These are phyloP conservation scores for Penicillium sclerotiorum DNA, from an alignment of 2,329 filamentous ascomycete species.

Conservation along the genomic window DNA sequence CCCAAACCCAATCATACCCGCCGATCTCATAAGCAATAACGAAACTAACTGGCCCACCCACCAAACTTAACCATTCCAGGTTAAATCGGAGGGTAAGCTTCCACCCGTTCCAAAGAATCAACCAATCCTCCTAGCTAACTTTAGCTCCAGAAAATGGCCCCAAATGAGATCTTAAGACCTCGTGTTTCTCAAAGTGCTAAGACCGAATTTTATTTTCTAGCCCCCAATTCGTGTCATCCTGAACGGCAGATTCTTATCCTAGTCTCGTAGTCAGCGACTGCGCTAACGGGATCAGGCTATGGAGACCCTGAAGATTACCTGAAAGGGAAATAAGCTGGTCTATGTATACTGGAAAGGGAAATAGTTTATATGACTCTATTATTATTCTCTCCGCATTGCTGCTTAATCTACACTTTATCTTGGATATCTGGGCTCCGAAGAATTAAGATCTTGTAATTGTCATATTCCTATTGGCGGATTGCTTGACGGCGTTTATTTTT, in stretches of 20 bases:
- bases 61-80: background rate
- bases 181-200: no score
- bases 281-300: no score
- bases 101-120: background rate
- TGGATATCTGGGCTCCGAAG: no score
- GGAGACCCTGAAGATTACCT: background rate
- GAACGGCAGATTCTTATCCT: no score
- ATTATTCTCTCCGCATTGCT: no score
- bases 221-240: background rate
- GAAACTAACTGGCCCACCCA: background rate
- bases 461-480: no score
- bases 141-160: background rate
- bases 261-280: no score
- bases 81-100: background rate
- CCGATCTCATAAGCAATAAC: background rate
- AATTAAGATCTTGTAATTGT: no score
- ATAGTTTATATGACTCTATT: no score
- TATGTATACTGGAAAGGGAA: background rate
- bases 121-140: no score
- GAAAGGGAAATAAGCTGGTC: background rate
- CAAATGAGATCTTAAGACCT: no score
- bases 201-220: background rate
- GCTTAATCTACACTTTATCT: background rate
- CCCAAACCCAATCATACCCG: background rate
- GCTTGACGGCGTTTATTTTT: no score